phyloP scores from a whole-genome alignment of 2,329 filamentous ascomycete species.

The Stachybotrys chlorohalonatus region DNA sequence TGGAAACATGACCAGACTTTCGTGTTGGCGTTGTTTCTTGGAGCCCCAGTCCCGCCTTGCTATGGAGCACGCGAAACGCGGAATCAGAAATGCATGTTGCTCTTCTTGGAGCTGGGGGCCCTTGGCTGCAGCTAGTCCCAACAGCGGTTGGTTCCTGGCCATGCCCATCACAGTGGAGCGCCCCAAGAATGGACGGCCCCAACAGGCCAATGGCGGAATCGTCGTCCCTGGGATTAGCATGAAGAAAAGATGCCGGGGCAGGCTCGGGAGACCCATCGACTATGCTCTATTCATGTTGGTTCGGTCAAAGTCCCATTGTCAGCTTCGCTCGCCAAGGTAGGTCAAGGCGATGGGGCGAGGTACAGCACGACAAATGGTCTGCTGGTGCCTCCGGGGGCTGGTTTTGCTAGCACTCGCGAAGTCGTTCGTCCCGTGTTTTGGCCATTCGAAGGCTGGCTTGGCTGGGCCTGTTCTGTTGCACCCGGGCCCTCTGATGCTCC shows the following conservation, averaged over 20 bases:
- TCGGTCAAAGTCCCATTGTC: background rate
- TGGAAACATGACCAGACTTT: too few species aligned
- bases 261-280: background rate
- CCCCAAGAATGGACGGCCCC: background rate
- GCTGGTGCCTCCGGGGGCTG: background rate
- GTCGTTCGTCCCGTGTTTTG: too few species aligned
- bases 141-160: background rate
- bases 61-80: too few species aligned
- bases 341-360: background rate
- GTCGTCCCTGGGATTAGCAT: background rate
- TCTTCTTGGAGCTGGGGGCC: background rate
- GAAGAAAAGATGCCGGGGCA: background rate
- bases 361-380: background rate
- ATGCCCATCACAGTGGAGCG: background rate
- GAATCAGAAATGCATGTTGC: background rate
- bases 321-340: background rate
- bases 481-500: too few species aligned
- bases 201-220: background rate
- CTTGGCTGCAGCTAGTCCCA: background rate
- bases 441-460: too few species aligned
- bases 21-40: too few species aligned
- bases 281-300: background rate
- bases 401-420: too few species aligned
- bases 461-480: too few species aligned
- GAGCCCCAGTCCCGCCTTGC: too few species aligned